Base-by-base conservation (phyloP, 1,284 basidiomycete species). In the Apiotrichum domesticum region DNA sequence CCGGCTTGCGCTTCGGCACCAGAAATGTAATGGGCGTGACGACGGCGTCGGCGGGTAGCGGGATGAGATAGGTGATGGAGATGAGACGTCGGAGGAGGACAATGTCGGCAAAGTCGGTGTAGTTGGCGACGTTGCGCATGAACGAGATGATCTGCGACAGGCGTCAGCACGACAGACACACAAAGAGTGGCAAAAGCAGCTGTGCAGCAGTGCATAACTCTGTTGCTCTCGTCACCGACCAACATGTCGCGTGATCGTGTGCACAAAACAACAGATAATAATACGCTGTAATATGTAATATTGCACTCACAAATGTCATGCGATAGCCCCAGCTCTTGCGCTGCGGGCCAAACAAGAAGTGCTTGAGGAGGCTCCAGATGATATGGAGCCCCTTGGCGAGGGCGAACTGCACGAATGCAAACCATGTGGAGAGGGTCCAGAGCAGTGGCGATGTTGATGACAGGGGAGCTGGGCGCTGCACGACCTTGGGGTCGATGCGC, bases 1-100 rank as follows among this genome's bases (percentile, higher is more conserved):
- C 51, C 80, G 81, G 75, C 90, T 90, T 79, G 68, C n/a, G 81
- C 81, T 71, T 96, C 89, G 83, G 85, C 48, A 98, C 92, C 44
- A 80, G 82, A 73, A 97, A 98, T 0, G 90, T 92, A 51, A 98
- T 89, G 5, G 95, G 94, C 1, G 95, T 98, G 48, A 97, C 88
- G 48, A 98, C 81, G 3, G 94, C 94, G 73, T 97, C 93, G 8
- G 90, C 88, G 2, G 96, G 92, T 0, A 94, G 81, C 1, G 95
- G 95, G 4, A 91, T 84, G 53, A 94, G 82, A 15, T 88, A 86
- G 35, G 85, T 84, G 41, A 97, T 78, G 59, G 87, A 83, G 81
- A 96, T 88, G 57, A 91, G 79, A 74, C 84, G 82, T 29, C 95
- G 85, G 46, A 93, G 83, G 47, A 84, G 85, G 42, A 88, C 87